Evolutionary conservation across 257 asterid species (phyloP).

Genomic region (Nemophila menziesii): DNA sequence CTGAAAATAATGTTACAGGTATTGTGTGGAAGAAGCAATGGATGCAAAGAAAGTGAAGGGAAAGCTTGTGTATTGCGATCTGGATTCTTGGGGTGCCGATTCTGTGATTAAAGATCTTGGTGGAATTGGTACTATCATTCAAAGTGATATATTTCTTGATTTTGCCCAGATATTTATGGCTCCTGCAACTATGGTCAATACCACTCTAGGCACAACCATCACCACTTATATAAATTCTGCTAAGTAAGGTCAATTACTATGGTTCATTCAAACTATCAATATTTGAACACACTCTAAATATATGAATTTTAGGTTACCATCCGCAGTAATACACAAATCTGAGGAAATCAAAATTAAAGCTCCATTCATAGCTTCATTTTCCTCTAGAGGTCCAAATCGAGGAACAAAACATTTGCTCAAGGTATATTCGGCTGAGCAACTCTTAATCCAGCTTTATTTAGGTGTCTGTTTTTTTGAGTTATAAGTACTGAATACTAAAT

Average conservation of each 20-base stretch:
- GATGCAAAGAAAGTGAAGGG: slow-evolving; percentile 78
- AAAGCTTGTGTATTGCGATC: slow-evolving; percentile 58
- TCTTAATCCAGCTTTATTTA: too few species aligned
- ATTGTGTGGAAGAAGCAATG: slow-evolving; percentile 54
- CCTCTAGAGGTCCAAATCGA: slow-evolving; percentile 77
- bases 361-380: slow-evolving; percentile 74
- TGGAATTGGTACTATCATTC: slow-evolving; percentile 57
- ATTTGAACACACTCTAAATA: not conserved
- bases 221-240: slow-evolving; percentile 44
- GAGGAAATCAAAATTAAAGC: slow-evolving; percentile 52
- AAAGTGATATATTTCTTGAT: slow-evolving; percentile 48
- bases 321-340: slow-evolving; percentile 55
- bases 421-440: too few species aligned
- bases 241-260: slow-evolving; percentile 20
- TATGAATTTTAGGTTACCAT: slow-evolving; percentile 46
- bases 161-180: slow-evolving; percentile 65
- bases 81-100: slow-evolving; percentile 52
- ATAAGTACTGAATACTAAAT: too few species aligned
- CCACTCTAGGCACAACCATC: slow-evolving; percentile 37
- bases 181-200: slow-evolving; percentile 60
- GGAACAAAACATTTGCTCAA: slow-evolving; percentile 53
- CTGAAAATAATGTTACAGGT: slow-evolving; percentile 17
- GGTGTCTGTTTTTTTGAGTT: too few species aligned
- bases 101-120: slow-evolving; percentile 63
- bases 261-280: not conserved